A percentile compares a stretch with the other conserved stretches of the same genome.
Evolutionary conservation across 345 rosid genomes (phyloP).

Genomic region (Gossypium sturtianum): DNA sequence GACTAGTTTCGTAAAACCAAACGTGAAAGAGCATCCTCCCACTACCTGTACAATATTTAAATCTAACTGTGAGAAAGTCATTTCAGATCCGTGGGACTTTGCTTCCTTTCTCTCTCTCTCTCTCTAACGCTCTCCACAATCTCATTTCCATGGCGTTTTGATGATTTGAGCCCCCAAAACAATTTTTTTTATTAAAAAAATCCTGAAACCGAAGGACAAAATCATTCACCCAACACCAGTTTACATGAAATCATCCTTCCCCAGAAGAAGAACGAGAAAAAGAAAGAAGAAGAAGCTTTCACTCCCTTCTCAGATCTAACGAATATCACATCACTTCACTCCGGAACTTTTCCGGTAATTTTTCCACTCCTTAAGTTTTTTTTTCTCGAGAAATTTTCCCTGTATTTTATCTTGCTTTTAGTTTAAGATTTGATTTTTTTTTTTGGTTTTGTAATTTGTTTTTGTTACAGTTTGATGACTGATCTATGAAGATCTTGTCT

Average conservation of each 20-base stretch:
- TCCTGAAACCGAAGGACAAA: not conserved
- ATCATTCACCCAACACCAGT: not conserved
- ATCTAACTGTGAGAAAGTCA: not conserved
- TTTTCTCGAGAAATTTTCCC: not conserved
- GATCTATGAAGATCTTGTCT: conserved; percentile 18
- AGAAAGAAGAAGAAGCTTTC: not conserved
- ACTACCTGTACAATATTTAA: conserved; percentile 17
- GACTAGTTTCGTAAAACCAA: not conserved
- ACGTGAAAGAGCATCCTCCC: not conserved
- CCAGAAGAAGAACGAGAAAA: not conserved
- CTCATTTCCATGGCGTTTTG: conserved; percentile 12
- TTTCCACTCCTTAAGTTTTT: not conserved
- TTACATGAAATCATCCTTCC: not conserved
- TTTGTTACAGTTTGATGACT: conserved; percentile 16
- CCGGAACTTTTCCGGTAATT: conserved; percentile 17
- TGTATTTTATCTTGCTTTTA: not conserved
- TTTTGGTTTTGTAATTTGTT: not conserved
- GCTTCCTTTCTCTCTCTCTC: conserved; percentile 7
- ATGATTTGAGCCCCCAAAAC: not conserved
- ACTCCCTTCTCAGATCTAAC: conserved; percentile 14
- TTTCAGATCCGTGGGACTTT: conserved; percentile 41
- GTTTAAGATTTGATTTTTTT: not conserved
- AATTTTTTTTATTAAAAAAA: not conserved
- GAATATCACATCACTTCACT: conserved; percentile 3
- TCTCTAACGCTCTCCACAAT: not conserved